Conservation (phyloP, 306 rosid genomes). For the Comarum palustre region DNA sequence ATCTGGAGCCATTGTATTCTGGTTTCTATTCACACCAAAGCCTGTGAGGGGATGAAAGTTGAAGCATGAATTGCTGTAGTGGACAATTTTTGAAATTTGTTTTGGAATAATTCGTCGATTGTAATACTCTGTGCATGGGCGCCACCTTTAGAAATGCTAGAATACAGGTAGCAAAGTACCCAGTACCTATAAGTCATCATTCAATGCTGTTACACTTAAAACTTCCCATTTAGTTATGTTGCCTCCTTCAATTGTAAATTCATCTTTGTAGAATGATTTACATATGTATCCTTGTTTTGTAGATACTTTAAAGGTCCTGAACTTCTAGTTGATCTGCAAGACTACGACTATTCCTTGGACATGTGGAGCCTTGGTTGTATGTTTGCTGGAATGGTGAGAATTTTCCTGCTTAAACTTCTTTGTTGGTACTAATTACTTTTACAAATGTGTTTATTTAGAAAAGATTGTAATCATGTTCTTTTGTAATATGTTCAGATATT, state of each 20-base stretch:
- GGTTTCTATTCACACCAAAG: not conserved
- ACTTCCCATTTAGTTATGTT: not conserved
- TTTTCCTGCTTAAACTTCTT: conserved; percentile 17
- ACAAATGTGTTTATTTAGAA: conserved; percentile 3
- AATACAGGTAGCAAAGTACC: not conserved
- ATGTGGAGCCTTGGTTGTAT: conserved; percentile 99
- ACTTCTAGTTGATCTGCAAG: conserved; percentile 86
- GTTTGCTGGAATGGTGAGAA: conserved; percentile 99
- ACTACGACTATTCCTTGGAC: conserved; percentile 85
- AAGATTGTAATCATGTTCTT: conserved; percentile 13
- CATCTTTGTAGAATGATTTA: conserved; percentile 2
- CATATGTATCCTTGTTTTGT: conserved; percentile 28
- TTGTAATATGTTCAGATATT: conserved; percentile 52
- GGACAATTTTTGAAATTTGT: not conserved
- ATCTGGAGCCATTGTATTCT: not conserved
- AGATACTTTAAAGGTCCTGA: conserved; percentile 92
- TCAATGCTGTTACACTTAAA: not conserved
- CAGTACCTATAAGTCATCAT: not conserved
- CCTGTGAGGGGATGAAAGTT: not conserved
- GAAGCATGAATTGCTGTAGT: not conserved
- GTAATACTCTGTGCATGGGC: not conserved
- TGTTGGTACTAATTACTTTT: not conserved
- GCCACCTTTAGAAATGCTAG: not conserved
- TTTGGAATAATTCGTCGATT: not conserved
- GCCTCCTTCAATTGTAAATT: not conserved